A percentile compares a stretch with the other conserved stretches of the same genome.
These are phyloP conservation scores for Nematocida sp. DNA, from an alignment of 371 early-diverging fungal species.

Conservation along the genomic window DNA sequence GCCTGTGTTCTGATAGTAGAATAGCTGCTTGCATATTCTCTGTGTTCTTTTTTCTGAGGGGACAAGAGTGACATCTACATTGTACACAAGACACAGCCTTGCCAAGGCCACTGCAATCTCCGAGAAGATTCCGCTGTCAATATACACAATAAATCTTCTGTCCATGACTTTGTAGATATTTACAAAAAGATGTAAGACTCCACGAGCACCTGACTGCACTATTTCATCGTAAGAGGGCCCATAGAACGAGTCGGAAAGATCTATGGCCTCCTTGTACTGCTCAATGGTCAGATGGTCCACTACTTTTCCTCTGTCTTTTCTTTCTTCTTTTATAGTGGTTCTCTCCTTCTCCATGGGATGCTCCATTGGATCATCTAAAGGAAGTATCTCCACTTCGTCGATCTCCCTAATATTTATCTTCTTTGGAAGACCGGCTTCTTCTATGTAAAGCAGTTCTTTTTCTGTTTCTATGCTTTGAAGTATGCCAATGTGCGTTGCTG, in stretches of 20 bases:
- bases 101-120: constrained; percentile 44
- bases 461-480: constrained; percentile 37
- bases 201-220: constrained; percentile 42
- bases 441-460: constrained; percentile 9
- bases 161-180: constrained; percentile 39
- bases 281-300: neutral
- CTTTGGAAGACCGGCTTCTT: constrained; percentile 2
- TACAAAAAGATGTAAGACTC: constrained; percentile 34
- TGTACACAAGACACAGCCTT: constrained; percentile 26
- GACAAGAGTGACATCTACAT: constrained; percentile 29
- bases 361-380: constrained; percentile 40
- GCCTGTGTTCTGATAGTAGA: constrained; percentile 32
- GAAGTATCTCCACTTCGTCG: constrained; percentile 44
- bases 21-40: constrained; percentile 26
- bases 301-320: neutral
- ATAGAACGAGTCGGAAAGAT: constrained; percentile 36
- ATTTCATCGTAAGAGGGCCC: constrained; percentile 37
- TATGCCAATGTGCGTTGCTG: constrained; percentile 24
- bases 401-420: constrained; percentile 31
- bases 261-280: constrained; percentile 9
- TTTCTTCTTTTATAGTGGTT: neutral
- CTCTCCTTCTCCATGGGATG: neutral
- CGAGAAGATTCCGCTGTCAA: constrained; percentile 27
- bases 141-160: constrained; percentile 38
- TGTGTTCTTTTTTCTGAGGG: neutral